These are phyloP conservation scores for Xanthoparmelia taractica DNA, from an alignment of 495 filamentous ascomycete genomes.

Conservation along the genomic window DNA sequence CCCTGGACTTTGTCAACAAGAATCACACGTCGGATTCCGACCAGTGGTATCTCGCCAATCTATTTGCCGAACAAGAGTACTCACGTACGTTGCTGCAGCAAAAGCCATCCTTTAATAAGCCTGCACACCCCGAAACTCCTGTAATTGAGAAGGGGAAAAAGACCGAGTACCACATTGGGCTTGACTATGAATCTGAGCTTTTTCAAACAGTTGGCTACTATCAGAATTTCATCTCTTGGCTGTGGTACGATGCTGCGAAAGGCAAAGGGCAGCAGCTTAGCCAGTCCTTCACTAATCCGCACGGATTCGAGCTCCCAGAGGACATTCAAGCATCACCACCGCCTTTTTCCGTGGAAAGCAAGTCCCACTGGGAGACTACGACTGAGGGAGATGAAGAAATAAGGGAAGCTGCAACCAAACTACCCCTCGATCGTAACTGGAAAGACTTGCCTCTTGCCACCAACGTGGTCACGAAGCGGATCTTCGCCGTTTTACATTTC, in stretches of 20 bases:
- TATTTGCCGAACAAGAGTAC: constrained; percentile 51
- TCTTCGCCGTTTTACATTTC: constrained; percentile 23
- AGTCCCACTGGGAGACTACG: constrained; percentile 32
- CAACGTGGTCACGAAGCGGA: constrained; percentile 23
- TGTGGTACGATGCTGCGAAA: constrained; percentile 15
- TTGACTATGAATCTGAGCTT: constrained; percentile 31
- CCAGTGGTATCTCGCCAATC: constrained; percentile 43
- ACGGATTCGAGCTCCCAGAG: constrained; percentile 35
- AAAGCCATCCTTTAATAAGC: constrained; percentile 32
- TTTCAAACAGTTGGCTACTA: constrained; percentile 27
- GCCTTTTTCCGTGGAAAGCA: constrained; percentile 30
- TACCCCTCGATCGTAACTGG: constrained; percentile 21
- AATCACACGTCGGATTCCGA: constrained; percentile 29
- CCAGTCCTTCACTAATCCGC: constrained; percentile 25
- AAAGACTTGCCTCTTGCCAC: constrained; percentile 20
- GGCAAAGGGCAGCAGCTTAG: constrained; percentile 7
- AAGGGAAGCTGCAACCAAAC: constrained; percentile 28
- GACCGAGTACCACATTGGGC: constrained; percentile 29
- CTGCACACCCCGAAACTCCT: constrained; percentile 38
- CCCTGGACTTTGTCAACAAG: constrained; percentile 17
- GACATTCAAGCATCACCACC: constrained; percentile 34
- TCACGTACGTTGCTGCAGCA: constrained; percentile 37
- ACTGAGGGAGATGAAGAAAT: neutral
- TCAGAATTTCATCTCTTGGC: constrained; percentile 18
- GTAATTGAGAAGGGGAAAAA: constrained; percentile 34